Percentiles rank a stretch among this genome's conserved stretches.
phyloP scores from a whole-genome alignment of 2,329 filamentous ascomycete species.

The Clonostachys rhizophaga region DNA sequence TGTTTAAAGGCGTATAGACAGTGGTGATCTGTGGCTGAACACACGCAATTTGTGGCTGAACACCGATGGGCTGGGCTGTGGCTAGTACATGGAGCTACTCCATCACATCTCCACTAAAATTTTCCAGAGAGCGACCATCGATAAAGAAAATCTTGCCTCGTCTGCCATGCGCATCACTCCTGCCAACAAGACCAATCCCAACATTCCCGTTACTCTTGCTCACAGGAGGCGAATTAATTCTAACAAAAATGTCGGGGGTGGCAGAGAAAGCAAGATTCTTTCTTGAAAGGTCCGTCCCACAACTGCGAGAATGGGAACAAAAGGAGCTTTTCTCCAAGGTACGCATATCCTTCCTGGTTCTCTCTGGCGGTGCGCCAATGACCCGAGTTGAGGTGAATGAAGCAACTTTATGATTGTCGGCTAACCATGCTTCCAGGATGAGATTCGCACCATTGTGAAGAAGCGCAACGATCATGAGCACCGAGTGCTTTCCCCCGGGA shows the following conservation, averaged over 20 bases:
- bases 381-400: too few relatives aligned
- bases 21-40: background rate
- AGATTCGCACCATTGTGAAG: constrained; percentile 82
- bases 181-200: background rate
- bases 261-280: constrained; percentile 95
- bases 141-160: constrained; percentile 1
- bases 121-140: background rate
- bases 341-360: constrained; percentile 8
- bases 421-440: constrained; percentile 52
- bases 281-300: constrained; percentile 85
- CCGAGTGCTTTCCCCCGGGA: constrained; percentile 77
- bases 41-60: too few relatives aligned
- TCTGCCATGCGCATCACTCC: background rate
- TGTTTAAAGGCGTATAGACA: background rate
- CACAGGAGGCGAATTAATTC: too few relatives aligned
- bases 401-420: too few relatives aligned
- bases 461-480: constrained; percentile 95
- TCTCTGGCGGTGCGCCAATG: background rate
- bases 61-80: too few relatives aligned
- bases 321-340: constrained; percentile 88
- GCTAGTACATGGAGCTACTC: too few relatives aligned
- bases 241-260: constrained; percentile 65
- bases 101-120: constrained; percentile 8
- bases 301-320: constrained; percentile 86
- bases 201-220: background rate